phyloP scores from a whole-genome alignment of 2,329 filamentous ascomycete genomes.

The Pseudocercospora cruenta region DNA sequence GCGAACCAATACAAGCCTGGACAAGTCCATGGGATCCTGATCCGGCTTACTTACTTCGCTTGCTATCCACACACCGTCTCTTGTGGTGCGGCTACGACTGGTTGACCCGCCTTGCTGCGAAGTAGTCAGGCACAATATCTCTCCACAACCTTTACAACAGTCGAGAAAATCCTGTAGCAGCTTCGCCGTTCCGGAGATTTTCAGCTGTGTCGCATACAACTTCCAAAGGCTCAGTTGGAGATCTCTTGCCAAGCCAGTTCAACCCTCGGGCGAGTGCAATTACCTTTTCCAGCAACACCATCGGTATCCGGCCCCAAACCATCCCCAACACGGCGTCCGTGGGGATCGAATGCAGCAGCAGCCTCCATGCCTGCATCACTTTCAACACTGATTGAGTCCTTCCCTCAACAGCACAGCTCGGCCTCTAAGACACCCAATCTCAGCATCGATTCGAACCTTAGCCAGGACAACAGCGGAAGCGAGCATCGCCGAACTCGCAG shows the following conservation, averaged over 20 bases:
- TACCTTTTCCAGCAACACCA: neutral
- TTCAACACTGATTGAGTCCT: neutral
- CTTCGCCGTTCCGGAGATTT: neutral
- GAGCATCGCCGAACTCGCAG: slow-evolving; percentile 4
- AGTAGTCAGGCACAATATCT: neutral
- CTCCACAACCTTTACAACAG: neutral
- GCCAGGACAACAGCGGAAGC: neutral
- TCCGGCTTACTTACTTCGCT: neutral
- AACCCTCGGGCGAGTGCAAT: neutral
- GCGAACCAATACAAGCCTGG: neutral
- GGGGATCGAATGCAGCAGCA: neutral
- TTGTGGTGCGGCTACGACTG: neutral
- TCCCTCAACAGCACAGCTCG: neutral
- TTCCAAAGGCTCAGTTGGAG: neutral
- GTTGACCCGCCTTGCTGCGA: neutral
- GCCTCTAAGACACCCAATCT: neutral
- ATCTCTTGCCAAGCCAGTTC: neutral
- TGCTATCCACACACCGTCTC: neutral
- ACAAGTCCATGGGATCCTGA: neutral
- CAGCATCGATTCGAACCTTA: neutral
- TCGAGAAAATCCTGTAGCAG: neutral
- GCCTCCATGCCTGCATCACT: slow-evolving; percentile 3
- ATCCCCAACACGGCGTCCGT: neutral
- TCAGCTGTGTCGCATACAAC: neutral
- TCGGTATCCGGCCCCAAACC: neutral